Evolutionary conservation across 257 asterid genomes (phyloP), one percentile per base, ranked within the genome.

Genomic region (Solanum bulbocastanum): DNA sequence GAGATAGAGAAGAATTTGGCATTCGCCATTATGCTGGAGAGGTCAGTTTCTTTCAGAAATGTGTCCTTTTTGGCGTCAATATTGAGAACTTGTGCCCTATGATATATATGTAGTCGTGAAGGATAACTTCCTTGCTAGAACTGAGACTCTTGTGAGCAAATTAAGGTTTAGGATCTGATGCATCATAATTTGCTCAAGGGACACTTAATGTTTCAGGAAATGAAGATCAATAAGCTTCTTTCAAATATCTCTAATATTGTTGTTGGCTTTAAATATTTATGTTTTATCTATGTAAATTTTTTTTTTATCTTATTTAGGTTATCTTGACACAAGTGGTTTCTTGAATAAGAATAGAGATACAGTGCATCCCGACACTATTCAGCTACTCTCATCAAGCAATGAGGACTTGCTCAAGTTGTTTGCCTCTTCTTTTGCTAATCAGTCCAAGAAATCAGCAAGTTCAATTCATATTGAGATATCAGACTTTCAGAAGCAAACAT

Each of bases 321-420:
- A 83, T 92, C 44, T 96, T 79, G 96, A 92, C 90, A 90, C 96
- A 25, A 88, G 83, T 58, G 96, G 91, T 76, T 95, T 96, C 94
- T 88, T 96, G 98, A 94, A 94, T 87, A 95, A 94, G 93, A 96
- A 95, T 91, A 93, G 96, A 94, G 99, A 94, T 88, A 89, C 91
- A 40, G 69, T 95, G 90, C 95, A 92, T 88, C 90, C 93, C 40
- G 92, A 91, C 88, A 91, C 88, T 84, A 89, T 94, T 82, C 96
- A 91, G 69, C 93, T 96, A 87, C 96, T 96, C 85, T 92, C 94
- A 4, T 92, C 95, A 9, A 92, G 98, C 91, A 87, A 90, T 56
- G 86, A 91, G 22, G 90, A 83, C 85, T 92, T 95, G 69, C 93
- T 95, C 88, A 94, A 90, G 90, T 89, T 88, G 68, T 93, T 97